phyloP scores from a whole-genome alignment of 257 asterid species.

The Przewalskia tangutica region DNA sequence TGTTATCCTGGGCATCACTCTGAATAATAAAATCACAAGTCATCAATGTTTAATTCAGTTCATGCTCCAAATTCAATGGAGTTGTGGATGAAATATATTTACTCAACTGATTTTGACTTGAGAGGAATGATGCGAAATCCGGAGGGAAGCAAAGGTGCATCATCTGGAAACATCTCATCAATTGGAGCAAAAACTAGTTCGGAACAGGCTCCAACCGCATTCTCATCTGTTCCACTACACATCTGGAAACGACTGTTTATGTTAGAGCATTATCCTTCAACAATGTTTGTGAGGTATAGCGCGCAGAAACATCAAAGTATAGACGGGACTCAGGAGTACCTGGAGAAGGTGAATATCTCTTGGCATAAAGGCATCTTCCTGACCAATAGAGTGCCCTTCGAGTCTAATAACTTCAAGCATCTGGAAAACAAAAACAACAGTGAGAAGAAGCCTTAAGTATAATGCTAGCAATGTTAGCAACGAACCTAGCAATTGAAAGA shows the following conservation, averaged over 20 bases:
- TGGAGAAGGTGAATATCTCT: conserved; percentile 88
- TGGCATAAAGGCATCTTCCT: conserved; percentile 75
- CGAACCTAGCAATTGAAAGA: too few relatives aligned
- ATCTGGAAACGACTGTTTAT: conserved; percentile 38
- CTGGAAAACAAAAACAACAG: conserved; percentile 19
- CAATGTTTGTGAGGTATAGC: not conserved
- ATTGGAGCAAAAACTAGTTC: conserved; percentile 96
- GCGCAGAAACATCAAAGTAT: not conserved
- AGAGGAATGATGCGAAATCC: conserved; percentile 93
- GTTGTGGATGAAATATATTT: not conserved
- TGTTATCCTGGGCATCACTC: conserved; percentile 37
- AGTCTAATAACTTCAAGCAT: conserved; percentile 97
- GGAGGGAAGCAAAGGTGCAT: conserved; percentile 80
- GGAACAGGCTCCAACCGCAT: conserved; percentile 80
- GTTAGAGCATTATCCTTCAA: conserved; percentile 2
- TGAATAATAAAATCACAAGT: conserved; percentile 10
- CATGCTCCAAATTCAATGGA: not conserved
- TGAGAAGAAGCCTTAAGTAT: not conserved
- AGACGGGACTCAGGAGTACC: conserved; percentile 22
- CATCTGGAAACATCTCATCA: conserved; percentile 94
- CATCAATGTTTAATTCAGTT: not conserved
- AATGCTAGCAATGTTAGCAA: too few relatives aligned
- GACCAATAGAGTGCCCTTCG: conserved; percentile 72
- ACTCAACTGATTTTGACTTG: conserved; percentile 79
- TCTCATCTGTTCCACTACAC: conserved; percentile 92